Evolutionary conservation across 768 basidiomycete genomes (phyloP).

Genomic region (Lentinula detonsa): DNA sequence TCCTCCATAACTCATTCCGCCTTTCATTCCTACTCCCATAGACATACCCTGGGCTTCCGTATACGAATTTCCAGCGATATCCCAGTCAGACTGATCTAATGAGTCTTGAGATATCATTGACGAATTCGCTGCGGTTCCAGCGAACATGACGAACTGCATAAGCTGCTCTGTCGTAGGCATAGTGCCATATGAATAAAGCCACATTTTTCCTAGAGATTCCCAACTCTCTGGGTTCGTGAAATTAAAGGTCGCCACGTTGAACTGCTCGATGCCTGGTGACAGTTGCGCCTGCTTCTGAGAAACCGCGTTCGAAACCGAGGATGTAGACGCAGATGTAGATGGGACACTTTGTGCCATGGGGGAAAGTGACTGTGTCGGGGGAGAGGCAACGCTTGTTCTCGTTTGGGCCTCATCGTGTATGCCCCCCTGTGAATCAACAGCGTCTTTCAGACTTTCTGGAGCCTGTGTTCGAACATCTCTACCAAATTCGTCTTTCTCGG

Average conservation of each 20-base stretch:
- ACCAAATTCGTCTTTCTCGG: conserved; percentile 82
- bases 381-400: background rate
- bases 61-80: background rate
- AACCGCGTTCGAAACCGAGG: conserved; percentile 24
- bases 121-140: background rate
- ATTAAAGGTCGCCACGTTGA: conserved; percentile 71
- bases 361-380: conserved; percentile 16
- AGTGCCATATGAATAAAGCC: conserved; percentile 63
- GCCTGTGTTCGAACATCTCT: conserved; percentile 67
- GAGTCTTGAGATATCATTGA: background rate
- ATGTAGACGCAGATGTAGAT: conserved; percentile 35
- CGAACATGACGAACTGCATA: conserved; percentile 60
- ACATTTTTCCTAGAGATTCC: conserved; percentile 77
- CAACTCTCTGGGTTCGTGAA: conserved; percentile 68
- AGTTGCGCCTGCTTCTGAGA: conserved; percentile 13
- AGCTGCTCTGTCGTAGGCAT: conserved; percentile 70
- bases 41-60: background rate
- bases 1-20: background rate
- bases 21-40: background rate
- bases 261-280: conserved; percentile 52
- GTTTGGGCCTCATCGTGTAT: background rate
- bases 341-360: conserved; percentile 36
- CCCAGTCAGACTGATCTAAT: conserved; percentile 3
- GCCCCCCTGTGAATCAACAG: background rate
- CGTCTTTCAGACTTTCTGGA: conserved; percentile 19